Conservation (phyloP, 768 basidiomycete genomes). For the Auriscalpium vulgare region DNA sequence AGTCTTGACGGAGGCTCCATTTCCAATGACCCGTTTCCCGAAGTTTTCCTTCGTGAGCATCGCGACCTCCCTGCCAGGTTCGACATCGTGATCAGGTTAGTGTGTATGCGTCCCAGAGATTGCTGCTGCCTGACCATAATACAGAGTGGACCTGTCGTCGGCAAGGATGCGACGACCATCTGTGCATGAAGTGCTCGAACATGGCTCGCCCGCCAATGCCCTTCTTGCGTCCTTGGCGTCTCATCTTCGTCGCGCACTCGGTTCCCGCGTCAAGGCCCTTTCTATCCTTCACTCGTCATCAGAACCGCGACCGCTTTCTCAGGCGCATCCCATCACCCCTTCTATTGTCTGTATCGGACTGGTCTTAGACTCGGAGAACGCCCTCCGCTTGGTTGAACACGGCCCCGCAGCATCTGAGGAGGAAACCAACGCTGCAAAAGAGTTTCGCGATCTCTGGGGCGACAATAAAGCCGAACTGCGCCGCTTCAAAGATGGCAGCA, state of each 20-base stretch:
- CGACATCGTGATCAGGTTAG: slow-evolving; percentile 63
- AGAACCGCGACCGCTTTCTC: slow-evolving; percentile 37
- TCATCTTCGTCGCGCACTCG: slow-evolving; percentile 57
- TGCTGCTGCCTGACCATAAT: background rate
- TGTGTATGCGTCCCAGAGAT: slow-evolving; percentile 1
- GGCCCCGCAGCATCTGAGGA: slow-evolving; percentile 72
- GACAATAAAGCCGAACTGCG: slow-evolving; percentile 77
- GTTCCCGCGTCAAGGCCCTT: slow-evolving; percentile 60
- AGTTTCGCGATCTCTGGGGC: slow-evolving; percentile 87
- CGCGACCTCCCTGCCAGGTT: slow-evolving; percentile 59
- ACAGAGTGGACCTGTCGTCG: slow-evolving; percentile 49
- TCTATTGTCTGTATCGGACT: slow-evolving; percentile 63
- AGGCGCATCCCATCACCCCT: slow-evolving; percentile 44
- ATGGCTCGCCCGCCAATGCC: slow-evolving; percentile 51
- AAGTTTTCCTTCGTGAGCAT: slow-evolving; percentile 67
- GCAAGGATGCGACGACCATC: slow-evolving; percentile 37
- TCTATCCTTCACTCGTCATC: slow-evolving; percentile 50
- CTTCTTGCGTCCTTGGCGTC: slow-evolving; percentile 44
- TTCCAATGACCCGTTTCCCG: slow-evolving; percentile 55
- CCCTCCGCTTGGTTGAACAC: slow-evolving; percentile 84
- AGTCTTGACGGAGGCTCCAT: slow-evolving; percentile 40
- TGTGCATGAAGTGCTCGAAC: slow-evolving; percentile 42
- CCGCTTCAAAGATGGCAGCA: slow-evolving; percentile 93
- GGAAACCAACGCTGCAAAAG: slow-evolving; percentile 38
- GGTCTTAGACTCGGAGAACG: slow-evolving; percentile 60